Base-by-base conservation (phyloP, 805 yeast species). In the Yamadazyma sp. region DNA sequence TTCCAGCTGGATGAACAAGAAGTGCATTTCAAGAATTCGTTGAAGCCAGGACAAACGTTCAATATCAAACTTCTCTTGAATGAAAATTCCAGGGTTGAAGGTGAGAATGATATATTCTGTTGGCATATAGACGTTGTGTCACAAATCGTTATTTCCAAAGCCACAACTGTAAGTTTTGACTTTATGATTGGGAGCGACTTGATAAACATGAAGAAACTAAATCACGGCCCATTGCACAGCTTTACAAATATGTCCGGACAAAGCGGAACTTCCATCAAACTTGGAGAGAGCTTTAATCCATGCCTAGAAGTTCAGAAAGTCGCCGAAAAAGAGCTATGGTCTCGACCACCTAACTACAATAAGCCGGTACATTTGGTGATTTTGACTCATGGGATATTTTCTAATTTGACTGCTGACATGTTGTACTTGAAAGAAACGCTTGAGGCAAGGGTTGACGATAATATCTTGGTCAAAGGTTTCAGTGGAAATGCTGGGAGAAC, bases 11-110 rank as follows among this genome's bases (percentile, higher is more conserved):
- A 41, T 12, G 54, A 55, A 28, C 46, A 48, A 23, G 72, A 67
- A 44, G 60, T 68, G 6, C 52, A 52, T 24, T 69, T 64, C 48
- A 54, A 56, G 18, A 66, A 67, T 43, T 58, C 63, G 27, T 59
- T 87, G 14, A 81, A 80, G 45, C 93, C 95, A 0, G 86, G 84
- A 16, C 84, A 80, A 49, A 67, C 78, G 5, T 84, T 83, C 55
- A 73, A 75, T 40, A 80, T 79, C 2, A 65, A 64, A 40, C 61
- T 86, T 17, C 48, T 58, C 12, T 54, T 84, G 47, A 79, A 76
- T 53, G 57, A 59, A 3, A 70, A 73, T 44, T 71, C 78, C 9
- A 13, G 18, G 14, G 13, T 46, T 6, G 29, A 17, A 17, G 28
- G 21, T 2, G 35, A 35, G 22, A 9, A 28, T 13, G 34, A 38